Evolutionary conservation across 768 basidiomycete species (phyloP).

Genomic region (Lentinula detonsa): DNA sequence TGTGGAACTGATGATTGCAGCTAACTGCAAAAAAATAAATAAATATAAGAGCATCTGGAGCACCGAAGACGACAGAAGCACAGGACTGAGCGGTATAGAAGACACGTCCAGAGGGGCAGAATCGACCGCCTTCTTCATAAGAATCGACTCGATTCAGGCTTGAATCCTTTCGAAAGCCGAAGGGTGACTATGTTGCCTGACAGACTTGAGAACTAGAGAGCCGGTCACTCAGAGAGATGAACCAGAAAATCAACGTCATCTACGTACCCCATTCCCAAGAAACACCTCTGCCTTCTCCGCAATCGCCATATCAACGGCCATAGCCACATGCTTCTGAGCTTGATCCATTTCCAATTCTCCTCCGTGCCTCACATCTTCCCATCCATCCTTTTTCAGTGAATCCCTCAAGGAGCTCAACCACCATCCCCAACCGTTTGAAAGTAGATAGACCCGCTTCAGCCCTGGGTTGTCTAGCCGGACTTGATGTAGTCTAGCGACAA

Average conservation of each 20-base stretch:
- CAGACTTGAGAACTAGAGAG: constrained; percentile 26
- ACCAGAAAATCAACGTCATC: neutral
- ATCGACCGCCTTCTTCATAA: constrained; percentile 17
- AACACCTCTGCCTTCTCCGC: constrained; percentile 21
- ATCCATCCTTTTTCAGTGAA: constrained; percentile 32
- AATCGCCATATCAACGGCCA: constrained; percentile 24
- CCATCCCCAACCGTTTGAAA: constrained; percentile 42
- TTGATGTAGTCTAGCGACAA: constrained; percentile 14
- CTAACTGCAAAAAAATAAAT: too few species aligned
- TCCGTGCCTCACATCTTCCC: constrained; percentile 39
- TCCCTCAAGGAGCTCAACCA: constrained; percentile 38
- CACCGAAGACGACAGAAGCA: too few species aligned
- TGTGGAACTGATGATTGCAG: too few species aligned
- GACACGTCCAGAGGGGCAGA: too few species aligned
- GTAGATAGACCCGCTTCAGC: constrained; percentile 38
- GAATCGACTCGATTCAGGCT: constrained; percentile 23
- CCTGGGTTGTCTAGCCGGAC: constrained; percentile 16
- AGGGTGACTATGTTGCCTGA: constrained; percentile 34
- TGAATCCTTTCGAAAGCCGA: constrained; percentile 21
- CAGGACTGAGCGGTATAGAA: too few species aligned
- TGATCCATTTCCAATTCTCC: constrained; percentile 22
- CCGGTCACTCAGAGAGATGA: neutral
- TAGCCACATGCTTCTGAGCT: constrained; percentile 16
- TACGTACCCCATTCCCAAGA: constrained; percentile 26
- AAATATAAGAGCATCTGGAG: too few species aligned